Conservation (phyloP, 768 basidiomycete genomes). For the Rossbeevera mucosa region DNA sequence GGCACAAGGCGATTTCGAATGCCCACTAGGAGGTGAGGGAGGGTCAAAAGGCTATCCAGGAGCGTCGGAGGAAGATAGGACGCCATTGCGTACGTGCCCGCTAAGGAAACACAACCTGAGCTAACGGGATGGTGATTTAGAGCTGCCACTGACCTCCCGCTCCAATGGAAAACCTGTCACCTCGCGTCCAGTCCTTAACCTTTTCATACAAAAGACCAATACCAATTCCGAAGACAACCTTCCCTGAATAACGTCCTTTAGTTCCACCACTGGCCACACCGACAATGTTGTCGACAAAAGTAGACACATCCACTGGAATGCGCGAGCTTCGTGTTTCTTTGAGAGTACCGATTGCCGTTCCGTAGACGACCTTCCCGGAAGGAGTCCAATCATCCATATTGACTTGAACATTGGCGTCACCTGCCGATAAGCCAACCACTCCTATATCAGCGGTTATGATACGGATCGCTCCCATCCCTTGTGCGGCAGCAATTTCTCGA, state of each 20-base stretch:
- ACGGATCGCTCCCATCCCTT: constrained; percentile 48
- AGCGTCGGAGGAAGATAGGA: constrained; percentile 63
- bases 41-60: constrained; percentile 59
- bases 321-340: constrained; percentile 41
- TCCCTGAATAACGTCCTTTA: constrained; percentile 35
- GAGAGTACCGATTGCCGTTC: constrained; percentile 57
- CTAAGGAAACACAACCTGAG: constrained; percentile 35
- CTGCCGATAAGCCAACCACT: constrained; percentile 32
- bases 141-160: constrained; percentile 60
- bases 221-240: constrained; percentile 40
- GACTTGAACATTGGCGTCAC: constrained; percentile 35
- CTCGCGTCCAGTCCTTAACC: constrained; percentile 53
- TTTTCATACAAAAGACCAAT: constrained; percentile 39
- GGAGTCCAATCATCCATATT: constrained; percentile 70
- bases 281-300: constrained; percentile 57
- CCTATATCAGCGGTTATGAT: constrained; percentile 76
- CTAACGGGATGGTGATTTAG: not conserved
- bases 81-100: constrained; percentile 63
- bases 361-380: constrained; percentile 70
- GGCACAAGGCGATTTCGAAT: constrained; percentile 59
- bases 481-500: constrained; percentile 66
- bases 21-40: constrained; percentile 62
- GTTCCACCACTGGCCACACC: constrained; percentile 56
- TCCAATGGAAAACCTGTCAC: constrained; percentile 68
- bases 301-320: constrained; percentile 50